phyloP scores from a whole-genome alignment of 106 monocot genomes.

The Apostasia shenzhenica region DNA sequence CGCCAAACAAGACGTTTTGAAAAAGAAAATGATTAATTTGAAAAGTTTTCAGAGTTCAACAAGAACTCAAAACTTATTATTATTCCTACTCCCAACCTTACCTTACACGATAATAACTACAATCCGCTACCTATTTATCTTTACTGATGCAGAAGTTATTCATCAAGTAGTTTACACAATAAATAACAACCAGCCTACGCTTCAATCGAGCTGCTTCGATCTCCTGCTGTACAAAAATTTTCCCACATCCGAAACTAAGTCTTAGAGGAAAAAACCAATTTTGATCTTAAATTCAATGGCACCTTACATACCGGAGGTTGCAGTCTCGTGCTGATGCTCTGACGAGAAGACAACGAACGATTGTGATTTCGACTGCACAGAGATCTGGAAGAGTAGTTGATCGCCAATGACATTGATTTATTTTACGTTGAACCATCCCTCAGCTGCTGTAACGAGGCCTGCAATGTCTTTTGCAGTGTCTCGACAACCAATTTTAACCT shows the following conservation, averaged over 20 bases:
- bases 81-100: too few relatives aligned
- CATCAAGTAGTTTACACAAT: neutral
- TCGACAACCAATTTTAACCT: constrained; percentile 75
- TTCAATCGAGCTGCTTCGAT: neutral
- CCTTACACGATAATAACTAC: too few relatives aligned
- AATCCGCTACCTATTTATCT: neutral
- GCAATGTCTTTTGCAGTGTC: constrained; percentile 56
- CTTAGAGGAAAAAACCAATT: too few relatives aligned
- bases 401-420: too few relatives aligned
- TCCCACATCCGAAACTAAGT: too few relatives aligned
- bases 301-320: too few relatives aligned
- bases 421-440: constrained; percentile 49
- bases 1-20: too few relatives aligned
- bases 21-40: too few relatives aligned
- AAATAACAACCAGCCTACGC: neutral
- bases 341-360: neutral
- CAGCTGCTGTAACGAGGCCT: constrained; percentile 64
- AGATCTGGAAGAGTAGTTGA: neutral
- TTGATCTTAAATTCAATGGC: too few relatives aligned
- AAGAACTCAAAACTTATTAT: too few relatives aligned
- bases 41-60: too few relatives aligned
- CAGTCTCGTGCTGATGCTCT: neutral
- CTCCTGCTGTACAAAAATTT: neutral
- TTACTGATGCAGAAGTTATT: neutral
- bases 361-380: neutral